These are phyloP conservation scores for Zalaria sp. DNA, from an alignment of 2,329 filamentous ascomycete species.

Conservation along the genomic window DNA sequence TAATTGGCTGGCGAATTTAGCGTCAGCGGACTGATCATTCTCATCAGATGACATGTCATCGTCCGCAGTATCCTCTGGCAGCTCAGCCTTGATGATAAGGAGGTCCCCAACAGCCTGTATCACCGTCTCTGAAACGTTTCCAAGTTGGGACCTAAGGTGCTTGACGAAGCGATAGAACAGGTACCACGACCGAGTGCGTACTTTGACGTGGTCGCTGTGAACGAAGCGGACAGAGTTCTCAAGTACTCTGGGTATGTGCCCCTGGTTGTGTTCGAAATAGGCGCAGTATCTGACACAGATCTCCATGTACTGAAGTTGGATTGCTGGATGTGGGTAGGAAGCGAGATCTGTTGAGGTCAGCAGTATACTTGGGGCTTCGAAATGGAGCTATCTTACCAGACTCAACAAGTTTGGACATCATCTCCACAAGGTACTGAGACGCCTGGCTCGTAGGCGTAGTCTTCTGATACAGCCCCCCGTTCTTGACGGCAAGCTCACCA, in stretches of 20 bases:
- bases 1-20: slow-evolving; percentile 79
- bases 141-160: slow-evolving; percentile 69
- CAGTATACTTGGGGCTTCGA: background rate
- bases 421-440: slow-evolving; percentile 67
- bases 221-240: slow-evolving; percentile 85
- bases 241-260: slow-evolving; percentile 71
- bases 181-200: slow-evolving; percentile 90
- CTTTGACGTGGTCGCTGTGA: slow-evolving; percentile 74
- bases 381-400: slow-evolving; percentile 47
- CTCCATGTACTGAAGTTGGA: slow-evolving; percentile 95
- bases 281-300: slow-evolving; percentile 88
- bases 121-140: slow-evolving; percentile 79
- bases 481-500: slow-evolving; percentile 82
- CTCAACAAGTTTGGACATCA: slow-evolving; percentile 94
- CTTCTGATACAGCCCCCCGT: slow-evolving; percentile 76
- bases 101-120: slow-evolving; percentile 84
- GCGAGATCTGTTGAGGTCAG: slow-evolving; percentile 51
- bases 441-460: slow-evolving; percentile 66
- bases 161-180: slow-evolving; percentile 88
- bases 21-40: slow-evolving; percentile 77
- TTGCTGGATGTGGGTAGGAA: slow-evolving; percentile 75
- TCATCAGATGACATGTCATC: slow-evolving; percentile 95
- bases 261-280: slow-evolving; percentile 76
- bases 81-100: slow-evolving; percentile 77
- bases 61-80: slow-evolving; percentile 62